Evolutionary conservation across 2,329 filamentous ascomycete species (phyloP).

Genomic region (Sarocladium strictum): DNA sequence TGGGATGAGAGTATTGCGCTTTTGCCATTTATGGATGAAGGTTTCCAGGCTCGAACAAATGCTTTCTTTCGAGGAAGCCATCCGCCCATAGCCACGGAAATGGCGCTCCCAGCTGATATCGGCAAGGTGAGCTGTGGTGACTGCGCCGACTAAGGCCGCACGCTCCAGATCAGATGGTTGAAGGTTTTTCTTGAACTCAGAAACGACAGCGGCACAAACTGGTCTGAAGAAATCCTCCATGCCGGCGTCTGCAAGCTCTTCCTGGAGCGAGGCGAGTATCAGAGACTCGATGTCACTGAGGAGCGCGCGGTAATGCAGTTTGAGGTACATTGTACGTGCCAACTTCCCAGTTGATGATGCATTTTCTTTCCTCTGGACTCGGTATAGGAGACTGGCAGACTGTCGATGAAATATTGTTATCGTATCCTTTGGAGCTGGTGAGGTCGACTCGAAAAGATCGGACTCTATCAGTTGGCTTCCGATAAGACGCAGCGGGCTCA

Average conservation of each 20-base stretch:
- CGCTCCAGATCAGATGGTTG: conserved; percentile 49
- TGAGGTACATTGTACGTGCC: conserved; percentile 54
- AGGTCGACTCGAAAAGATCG: conserved; percentile 60
- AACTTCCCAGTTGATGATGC: conserved; percentile 25
- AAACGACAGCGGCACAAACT: conserved; percentile 36
- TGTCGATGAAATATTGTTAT: conserved; percentile 73
- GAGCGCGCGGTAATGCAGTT: conserved; percentile 69
- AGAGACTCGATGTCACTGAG: conserved; percentile 63
- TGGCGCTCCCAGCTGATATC: conserved; percentile 40
- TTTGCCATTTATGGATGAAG: conserved; percentile 28
- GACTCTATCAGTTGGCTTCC: conserved; percentile 66
- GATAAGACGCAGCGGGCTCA: conserved; percentile 68
- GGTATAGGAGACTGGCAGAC: conserved; percentile 75
- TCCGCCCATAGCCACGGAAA: conserved; percentile 43
- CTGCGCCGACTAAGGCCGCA: conserved; percentile 44
- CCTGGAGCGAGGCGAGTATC: conserved; percentile 36
- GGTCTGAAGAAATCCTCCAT: conserved; percentile 42
- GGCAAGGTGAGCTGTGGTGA: conserved; percentile 43
- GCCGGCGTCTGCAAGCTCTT: conserved; percentile 30
- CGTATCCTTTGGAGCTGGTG: conserved; percentile 32
- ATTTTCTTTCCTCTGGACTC: conserved; percentile 53
- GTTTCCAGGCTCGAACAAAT: conserved; percentile 20
- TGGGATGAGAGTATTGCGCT: conserved; percentile 16
- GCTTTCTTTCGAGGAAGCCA: conserved; percentile 28
- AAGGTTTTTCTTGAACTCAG: conserved; percentile 37